Evolutionary conservation across 1,284 basidiomycete genomes (phyloP).

Genomic region (Anthracocystis panici-leucophaei): DNA sequence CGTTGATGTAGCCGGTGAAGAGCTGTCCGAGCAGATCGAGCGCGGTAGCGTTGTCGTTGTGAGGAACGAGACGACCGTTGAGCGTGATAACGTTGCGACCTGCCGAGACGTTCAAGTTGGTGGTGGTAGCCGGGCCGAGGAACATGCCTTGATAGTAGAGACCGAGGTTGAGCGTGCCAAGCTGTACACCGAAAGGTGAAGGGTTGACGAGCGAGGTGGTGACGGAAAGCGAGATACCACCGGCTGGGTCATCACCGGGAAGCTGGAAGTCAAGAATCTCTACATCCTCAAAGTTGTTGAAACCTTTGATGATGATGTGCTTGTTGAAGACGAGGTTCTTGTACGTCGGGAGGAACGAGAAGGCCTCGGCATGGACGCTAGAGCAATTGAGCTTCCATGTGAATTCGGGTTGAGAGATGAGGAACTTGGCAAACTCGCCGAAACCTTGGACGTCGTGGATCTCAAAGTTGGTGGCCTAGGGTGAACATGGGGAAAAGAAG

Average conservation of each 20-base stretch:
- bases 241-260: constrained; percentile 78
- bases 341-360: constrained; percentile 70
- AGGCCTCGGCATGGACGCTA: constrained; percentile 77
- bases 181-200: constrained; percentile 79
- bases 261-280: constrained; percentile 77
- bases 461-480: constrained; percentile 64
- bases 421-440: constrained; percentile 66
- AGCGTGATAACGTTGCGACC: constrained; percentile 77
- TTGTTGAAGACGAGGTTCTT: constrained; percentile 57
- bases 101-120: constrained; percentile 60
- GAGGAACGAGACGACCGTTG: constrained; percentile 75
- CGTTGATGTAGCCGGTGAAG: constrained; percentile 82
- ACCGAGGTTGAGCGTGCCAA: constrained; percentile 79
- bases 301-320: constrained; percentile 73
- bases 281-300: constrained; percentile 78
- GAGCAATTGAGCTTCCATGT: constrained; percentile 78
- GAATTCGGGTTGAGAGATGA: constrained; percentile 79
- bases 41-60: constrained; percentile 72
- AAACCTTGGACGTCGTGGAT: constrained; percentile 67
- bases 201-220: constrained; percentile 76
- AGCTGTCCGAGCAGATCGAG: constrained; percentile 76
- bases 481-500: background rate
- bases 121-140: constrained; percentile 75
- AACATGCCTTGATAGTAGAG: constrained; percentile 76
- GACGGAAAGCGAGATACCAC: constrained; percentile 78